A percentile compares a stretch with the other conserved stretches of the same genome.
phyloP scores from a whole-genome alignment of 1,139 yeast genomes.

The Saccharomyces hybrid region DNA sequence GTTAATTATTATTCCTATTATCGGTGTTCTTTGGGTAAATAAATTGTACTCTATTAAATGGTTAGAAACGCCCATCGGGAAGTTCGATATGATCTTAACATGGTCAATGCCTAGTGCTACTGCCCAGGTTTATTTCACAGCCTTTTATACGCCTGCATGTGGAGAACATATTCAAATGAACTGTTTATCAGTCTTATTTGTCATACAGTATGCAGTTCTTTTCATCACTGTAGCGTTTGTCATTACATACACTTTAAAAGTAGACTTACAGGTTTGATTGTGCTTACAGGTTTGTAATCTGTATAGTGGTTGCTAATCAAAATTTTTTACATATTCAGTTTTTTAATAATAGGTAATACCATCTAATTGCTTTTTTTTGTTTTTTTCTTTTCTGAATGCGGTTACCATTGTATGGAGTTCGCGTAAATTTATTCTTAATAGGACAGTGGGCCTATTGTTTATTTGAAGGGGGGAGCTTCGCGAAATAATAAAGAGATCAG shows the following conservation, averaged over 20 bases:
- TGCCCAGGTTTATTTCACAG: slow-evolving; percentile 72
- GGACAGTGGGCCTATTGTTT: background rate
- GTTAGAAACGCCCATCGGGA: slow-evolving; percentile 40
- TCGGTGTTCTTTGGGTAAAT: slow-evolving; percentile 47
- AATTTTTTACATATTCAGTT: background rate
- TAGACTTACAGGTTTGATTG: slow-evolving; percentile 29
- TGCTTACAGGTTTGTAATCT: background rate
- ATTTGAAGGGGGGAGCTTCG: background rate
- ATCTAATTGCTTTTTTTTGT: background rate
- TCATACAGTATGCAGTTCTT: slow-evolving; percentile 57
- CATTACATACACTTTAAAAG: slow-evolving; percentile 48
- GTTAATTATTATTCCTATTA: slow-evolving; percentile 47
- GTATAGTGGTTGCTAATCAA: background rate
- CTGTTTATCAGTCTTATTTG: slow-evolving; percentile 64
- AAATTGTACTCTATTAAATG: slow-evolving; percentile 35
- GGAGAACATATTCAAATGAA: slow-evolving; percentile 65
- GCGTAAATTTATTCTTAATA: background rate
- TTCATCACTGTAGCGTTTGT: slow-evolving; percentile 56
- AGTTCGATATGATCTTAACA: slow-evolving; percentile 57
- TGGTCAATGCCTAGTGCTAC: slow-evolving; percentile 86
- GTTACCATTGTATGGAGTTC: background rate
- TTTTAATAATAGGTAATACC: background rate
- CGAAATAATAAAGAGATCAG: background rate
- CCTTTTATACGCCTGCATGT: slow-evolving; percentile 66
- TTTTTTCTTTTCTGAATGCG: background rate